phyloP scores from a whole-genome alignment of 495 filamentous ascomycete species.

The Penicillium lividum region DNA sequence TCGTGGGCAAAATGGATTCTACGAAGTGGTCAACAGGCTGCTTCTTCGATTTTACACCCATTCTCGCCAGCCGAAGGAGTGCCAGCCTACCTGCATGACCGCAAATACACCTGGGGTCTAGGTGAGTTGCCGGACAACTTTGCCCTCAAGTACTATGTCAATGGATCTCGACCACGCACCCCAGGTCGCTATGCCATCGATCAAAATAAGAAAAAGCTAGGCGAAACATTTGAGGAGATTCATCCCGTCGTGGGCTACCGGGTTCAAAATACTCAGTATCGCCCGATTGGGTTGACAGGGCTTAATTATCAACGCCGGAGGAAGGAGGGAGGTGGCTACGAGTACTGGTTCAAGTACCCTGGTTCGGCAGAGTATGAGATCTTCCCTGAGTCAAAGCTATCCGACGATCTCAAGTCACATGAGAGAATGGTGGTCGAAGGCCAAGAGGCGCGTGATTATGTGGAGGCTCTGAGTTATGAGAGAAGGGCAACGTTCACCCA shows the following conservation, averaged over 20 bases:
- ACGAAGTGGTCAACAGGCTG: background rate
- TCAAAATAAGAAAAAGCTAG: slow-evolving; percentile 6
- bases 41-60: background rate
- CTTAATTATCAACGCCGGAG: slow-evolving; percentile 1
- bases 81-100: background rate
- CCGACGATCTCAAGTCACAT: background rate
- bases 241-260: slow-evolving; percentile 13
- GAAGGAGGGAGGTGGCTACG: slow-evolving; percentile 2
- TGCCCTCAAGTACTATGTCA: slow-evolving; percentile 5
- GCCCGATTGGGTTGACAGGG: background rate
- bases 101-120: slow-evolving; percentile 5
- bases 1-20: background rate
- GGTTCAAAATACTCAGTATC: slow-evolving; percentile 10
- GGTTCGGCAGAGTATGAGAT: slow-evolving; percentile 3
- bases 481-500: background rate
- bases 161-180: slow-evolving; percentile 12
- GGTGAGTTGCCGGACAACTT: slow-evolving; percentile 11
- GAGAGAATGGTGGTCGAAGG: background rate
- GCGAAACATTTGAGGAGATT: slow-evolving; percentile 11
- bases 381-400: slow-evolving; percentile 9
- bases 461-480: background rate
- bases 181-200: slow-evolving; percentile 10
- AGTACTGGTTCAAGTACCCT: slow-evolving; percentile 13
- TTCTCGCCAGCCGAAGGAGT: background rate
- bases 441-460: background rate